These are phyloP conservation scores for Paxillus ammoniavirescens DNA, from an alignment of 768 basidiomycete species.

Conservation along the genomic window DNA sequence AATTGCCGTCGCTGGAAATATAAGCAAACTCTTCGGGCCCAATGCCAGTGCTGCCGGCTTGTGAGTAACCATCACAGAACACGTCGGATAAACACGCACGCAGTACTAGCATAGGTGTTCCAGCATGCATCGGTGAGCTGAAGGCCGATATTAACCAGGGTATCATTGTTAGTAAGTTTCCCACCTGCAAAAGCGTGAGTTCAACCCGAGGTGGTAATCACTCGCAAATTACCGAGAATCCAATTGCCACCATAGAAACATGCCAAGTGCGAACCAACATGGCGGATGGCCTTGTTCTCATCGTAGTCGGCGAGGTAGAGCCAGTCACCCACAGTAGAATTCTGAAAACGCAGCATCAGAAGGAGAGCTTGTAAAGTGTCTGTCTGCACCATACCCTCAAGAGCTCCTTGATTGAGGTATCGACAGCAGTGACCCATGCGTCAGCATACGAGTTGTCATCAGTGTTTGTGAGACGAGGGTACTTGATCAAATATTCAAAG, in stretches of 20 bases:
- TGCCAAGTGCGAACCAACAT: conserved; percentile 70
- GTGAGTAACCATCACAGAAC: neutral
- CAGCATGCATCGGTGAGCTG: conserved; percentile 70
- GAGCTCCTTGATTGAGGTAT: conserved; percentile 63
- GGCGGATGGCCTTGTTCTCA: conserved; percentile 40
- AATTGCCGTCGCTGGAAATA: conserved; percentile 60
- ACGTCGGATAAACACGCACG: conserved; percentile 37
- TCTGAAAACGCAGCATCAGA: conserved; percentile 34
- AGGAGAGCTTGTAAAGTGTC: neutral
- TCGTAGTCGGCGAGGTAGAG: conserved; percentile 68
- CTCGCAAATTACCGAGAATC: conserved; percentile 50
- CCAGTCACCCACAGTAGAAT: conserved; percentile 61
- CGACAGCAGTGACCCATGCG: conserved; percentile 68
- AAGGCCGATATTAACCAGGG: conserved; percentile 62
- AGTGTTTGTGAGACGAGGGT: conserved; percentile 65
- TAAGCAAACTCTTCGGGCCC: conserved; percentile 72
- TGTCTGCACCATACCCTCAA: conserved; percentile 41
- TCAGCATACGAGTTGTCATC: conserved; percentile 60
- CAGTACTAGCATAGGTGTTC: conserved; percentile 76
- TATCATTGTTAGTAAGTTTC: conserved; percentile 64
- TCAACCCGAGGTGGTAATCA: neutral
- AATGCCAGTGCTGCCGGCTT: conserved; percentile 62
- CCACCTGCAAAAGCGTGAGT: conserved; percentile 45
- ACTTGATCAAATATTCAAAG: conserved; percentile 77
- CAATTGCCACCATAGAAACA: conserved; percentile 80